These are phyloP conservation scores for Murraya paniculata DNA, from an alignment of 345 rosid genomes.

Conservation along the genomic window DNA sequence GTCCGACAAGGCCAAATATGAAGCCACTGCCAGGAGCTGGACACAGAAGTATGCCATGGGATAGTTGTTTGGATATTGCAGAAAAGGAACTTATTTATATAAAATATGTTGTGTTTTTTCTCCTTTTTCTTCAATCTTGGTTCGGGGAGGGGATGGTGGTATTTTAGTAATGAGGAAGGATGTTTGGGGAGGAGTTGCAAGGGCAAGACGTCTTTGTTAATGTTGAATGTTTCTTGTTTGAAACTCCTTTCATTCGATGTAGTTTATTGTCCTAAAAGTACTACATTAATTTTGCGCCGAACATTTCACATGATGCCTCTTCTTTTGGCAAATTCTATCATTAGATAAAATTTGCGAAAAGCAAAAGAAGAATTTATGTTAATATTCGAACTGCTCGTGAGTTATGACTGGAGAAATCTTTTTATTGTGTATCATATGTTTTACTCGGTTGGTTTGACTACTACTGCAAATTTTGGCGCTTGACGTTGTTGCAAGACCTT, in stretches of 20 bases:
- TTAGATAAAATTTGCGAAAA: too few relatives aligned
- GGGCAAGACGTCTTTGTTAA: neutral
- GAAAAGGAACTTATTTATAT: neutral
- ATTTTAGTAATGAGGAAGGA: neutral
- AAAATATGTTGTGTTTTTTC: neutral
- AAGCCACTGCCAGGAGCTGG: conserved; percentile 45
- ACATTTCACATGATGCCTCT: too few relatives aligned
- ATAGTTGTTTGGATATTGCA: neutral
- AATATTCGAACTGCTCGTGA: too few relatives aligned
- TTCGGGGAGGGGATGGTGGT: neutral
- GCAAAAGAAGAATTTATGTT: too few relatives aligned
- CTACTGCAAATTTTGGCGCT: too few relatives aligned
- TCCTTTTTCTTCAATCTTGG: neutral
- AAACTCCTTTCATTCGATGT: neutral
- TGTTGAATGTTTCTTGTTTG: conserved; percentile 5
- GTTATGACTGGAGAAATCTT: too few relatives aligned
- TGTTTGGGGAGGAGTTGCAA: neutral
- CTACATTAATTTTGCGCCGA: too few relatives aligned
- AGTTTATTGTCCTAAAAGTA: neutral
- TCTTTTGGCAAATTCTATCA: too few relatives aligned
- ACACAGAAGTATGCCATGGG: conserved; percentile 49
- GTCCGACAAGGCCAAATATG: conserved; percentile 36
- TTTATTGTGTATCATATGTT: too few relatives aligned
- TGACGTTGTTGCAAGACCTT: too few relatives aligned
- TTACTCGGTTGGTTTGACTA: too few relatives aligned